These are phyloP conservation scores for Penicilliopsis zonata DNA, from an alignment of 495 filamentous ascomycete genomes.

Conservation along the genomic window DNA sequence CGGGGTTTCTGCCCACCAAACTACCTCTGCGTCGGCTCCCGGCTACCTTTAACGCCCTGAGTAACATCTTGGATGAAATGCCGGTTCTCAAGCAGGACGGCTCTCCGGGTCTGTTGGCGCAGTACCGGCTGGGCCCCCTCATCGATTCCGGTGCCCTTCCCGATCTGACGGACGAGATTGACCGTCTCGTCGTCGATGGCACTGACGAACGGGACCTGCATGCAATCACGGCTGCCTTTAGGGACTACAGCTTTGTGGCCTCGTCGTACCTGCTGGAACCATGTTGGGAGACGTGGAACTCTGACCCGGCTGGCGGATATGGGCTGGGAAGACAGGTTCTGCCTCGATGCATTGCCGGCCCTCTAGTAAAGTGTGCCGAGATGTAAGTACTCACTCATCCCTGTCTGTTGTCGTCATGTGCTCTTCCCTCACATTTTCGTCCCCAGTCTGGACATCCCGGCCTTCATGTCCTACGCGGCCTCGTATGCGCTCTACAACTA, in stretches of 20 bases:
- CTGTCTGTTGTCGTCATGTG: conserved; percentile 1
- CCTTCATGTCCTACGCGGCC: conserved; percentile 93
- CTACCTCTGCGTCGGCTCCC: conserved; percentile 18
- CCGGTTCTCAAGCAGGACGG: conserved; percentile 51
- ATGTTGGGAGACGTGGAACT: conserved; percentile 54
- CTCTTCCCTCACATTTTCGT: conserved; percentile 2
- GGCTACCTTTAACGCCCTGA: conserved; percentile 46
- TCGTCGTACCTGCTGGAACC: conserved; percentile 73
- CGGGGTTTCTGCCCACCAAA: conserved; percentile 40
- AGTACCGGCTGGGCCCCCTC: conserved; percentile 43
- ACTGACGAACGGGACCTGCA: conserved; percentile 39
- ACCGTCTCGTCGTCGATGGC: conserved; percentile 30
- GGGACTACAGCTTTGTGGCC: conserved; percentile 69
- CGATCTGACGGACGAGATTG: conserved; percentile 47
- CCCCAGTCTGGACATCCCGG: conserved; percentile 32
- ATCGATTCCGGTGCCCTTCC: conserved; percentile 42
- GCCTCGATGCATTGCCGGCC: conserved; percentile 56
- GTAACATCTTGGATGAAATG: conserved; percentile 51
- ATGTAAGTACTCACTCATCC: conserved; percentile 45
- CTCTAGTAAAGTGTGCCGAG: conserved; percentile 65
- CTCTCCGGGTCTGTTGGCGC: conserved; percentile 51
- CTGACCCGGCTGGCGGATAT: conserved; percentile 52
- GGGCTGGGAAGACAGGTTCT: conserved; percentile 61
- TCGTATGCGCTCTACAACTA: conserved; percentile 91
- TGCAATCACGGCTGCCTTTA: conserved; percentile 57